Evolutionary conservation across 2,329 filamentous ascomycete genomes (phyloP), one percentile per base, ranked within the genome.

Genomic region (Tolypocladium nubicola): DNA sequence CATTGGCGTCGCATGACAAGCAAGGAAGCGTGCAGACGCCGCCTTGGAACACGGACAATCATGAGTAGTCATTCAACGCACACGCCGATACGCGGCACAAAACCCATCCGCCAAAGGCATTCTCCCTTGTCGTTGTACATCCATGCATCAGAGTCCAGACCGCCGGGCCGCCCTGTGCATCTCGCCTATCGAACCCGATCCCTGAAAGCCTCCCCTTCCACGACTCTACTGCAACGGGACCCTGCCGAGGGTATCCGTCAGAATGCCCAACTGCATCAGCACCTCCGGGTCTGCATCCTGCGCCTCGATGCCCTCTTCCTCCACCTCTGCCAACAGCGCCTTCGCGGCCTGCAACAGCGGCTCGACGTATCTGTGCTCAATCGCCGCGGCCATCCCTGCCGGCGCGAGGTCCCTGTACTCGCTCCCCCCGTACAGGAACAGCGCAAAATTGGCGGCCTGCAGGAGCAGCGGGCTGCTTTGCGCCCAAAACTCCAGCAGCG

Each of bases 371-470:
- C 83, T 73, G 63, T 83, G 77, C 65, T 82, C 79, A 26, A 86
- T 78, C 1, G 81, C 79, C 10, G 76, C 75, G 1, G 77, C 75
- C 78, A 85, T 82, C 0, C 80, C 81, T 2, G 70, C 71, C 1
- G 84, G 83, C 11, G 83, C 75, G 7, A 84, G 66, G 50, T 76
- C 69, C 56, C 68, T 71, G 66, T 76, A 78, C 23, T 68, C 70
- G 40, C 71, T 67, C 9, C 76, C 73, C 4, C 71, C 70, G 63
- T 81, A 79, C 23, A 85, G 69, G 61, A 85, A 82, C 55, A 81
- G 75, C 9, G 79, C 77, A 66, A 87, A 84, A 63, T 86, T 86
- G 58, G 79, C 78, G 0, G 79, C 79, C 62, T 85, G 81, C 60
- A 85, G 71, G 56, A 85, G 73, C 59, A 85, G 81, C 2, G 79